Evolutionary conservation across 129 eudicot genomes (phyloP), one percentile per base, ranked within the genome.

Genomic region (Apium graveolens): DNA sequence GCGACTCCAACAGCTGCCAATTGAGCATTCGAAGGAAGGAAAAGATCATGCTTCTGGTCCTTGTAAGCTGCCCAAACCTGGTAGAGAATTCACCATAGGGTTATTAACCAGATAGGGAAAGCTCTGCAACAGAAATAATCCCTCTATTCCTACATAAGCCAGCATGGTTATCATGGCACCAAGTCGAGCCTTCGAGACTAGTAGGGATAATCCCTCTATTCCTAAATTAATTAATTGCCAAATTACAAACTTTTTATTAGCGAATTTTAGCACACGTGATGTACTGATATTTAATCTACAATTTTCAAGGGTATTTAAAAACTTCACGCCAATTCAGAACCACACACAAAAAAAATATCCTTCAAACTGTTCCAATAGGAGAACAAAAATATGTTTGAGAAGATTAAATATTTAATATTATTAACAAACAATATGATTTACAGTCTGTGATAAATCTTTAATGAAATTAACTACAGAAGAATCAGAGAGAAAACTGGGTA

Each of bases 1-100:
- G 98, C 98, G 13, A 95, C 91, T 32, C 98, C 98, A 76, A 96
- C 98, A 51, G 96, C 88, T 26, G 98, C 90, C 81, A 93, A 87
- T 83, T 95, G 98, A 37, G 98, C 97, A 72, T 87, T 95, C 44
- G 98, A 91, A 65, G 98, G 98, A 63, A 95, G 98, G 80, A 95
- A 95, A 35, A 95, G 96, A 81, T 95, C 98, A 63, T 95, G 98
- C 79, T 87, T 91, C 83, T 95, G 98, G 84, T 95, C 98, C 78
- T 95, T 95, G 82, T 95, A 95, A 53, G 98, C 98, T 57, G 86
- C 88, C 98, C 98, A 95, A 45, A 95, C 98, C 98, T 95, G 86
- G 80, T 82, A 60, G 44, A 63, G 14, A 20, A 42, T 46, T 43
- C 18, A 5, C 11, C 32, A 27, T 27, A 43, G 31, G 37, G 45